Conservation (phyloP, 768 basidiomycete genomes). For the Kockovaella imperatae region DNA sequence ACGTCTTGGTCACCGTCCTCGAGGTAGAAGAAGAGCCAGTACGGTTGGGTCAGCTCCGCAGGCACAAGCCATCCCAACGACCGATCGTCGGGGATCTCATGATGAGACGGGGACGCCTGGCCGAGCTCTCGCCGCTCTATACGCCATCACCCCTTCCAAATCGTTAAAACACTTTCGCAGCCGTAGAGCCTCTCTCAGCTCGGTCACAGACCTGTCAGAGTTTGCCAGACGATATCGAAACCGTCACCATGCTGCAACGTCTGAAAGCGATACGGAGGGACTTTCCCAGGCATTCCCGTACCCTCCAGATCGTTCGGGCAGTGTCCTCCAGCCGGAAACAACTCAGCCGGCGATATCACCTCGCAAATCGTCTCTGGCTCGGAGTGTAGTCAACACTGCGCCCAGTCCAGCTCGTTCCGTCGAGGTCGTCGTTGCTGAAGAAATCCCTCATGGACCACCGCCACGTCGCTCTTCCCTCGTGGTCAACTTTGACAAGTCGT, state of each 20-base stretch:
- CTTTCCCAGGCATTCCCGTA: constrained; percentile 8
- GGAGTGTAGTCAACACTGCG: too few relatives aligned
- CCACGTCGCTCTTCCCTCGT: constrained; percentile 27
- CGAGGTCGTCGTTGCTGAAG: constrained; percentile 20
- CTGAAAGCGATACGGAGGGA: neutral
- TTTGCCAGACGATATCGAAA: constrained; percentile 4
- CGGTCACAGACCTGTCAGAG: too few relatives aligned
- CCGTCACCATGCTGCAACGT: neutral
- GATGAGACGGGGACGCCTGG: too few relatives aligned
- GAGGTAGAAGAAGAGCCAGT: neutral
- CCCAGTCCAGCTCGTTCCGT: too few relatives aligned
- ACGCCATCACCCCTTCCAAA: constrained; percentile 1
- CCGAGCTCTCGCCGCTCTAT: too few relatives aligned
- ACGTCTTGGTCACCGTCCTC: neutral
- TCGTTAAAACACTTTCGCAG: neutral
- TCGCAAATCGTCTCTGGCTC: constrained; percentile 10
- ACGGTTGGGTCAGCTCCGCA: neutral
- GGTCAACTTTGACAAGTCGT: constrained; percentile 1
- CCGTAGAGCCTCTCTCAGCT: constrained; percentile 3
- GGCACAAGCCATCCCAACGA: neutral
- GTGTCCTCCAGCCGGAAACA: neutral
- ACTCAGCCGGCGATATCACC: neutral
- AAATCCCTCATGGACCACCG: constrained; percentile 30
- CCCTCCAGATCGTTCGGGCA: neutral
- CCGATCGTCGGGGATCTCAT: neutral